A percentile compares a stretch with the other conserved stretches of the same genome.
Evolutionary conservation across 768 basidiomycete genomes (phyloP).

Genomic region (Podaxis rugospora): DNA sequence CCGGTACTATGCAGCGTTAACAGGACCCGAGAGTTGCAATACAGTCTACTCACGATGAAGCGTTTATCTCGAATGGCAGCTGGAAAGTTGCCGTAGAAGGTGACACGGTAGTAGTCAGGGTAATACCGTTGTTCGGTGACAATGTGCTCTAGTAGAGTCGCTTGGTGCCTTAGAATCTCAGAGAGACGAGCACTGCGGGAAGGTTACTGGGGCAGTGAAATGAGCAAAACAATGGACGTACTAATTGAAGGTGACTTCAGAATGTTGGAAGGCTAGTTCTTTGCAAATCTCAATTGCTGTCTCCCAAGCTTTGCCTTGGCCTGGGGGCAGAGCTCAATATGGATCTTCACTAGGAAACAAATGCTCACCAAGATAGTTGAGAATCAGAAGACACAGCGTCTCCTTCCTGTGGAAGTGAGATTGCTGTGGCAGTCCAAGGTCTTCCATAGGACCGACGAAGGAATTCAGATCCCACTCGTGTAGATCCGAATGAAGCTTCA

Average conservation of each 20-base stretch:
- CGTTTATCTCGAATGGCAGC: slow-evolving; percentile 82
- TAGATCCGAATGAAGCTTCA: slow-evolving; percentile 91
- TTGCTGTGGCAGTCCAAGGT: slow-evolving; percentile 85
- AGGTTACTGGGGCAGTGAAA: slow-evolving; percentile 5
- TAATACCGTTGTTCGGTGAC: slow-evolving; percentile 80
- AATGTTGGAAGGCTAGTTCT: slow-evolving; percentile 85
- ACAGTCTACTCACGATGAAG: slow-evolving; percentile 63
- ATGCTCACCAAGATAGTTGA: slow-evolving; percentile 83
- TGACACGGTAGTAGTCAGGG: slow-evolving; percentile 90
- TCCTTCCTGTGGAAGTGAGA: slow-evolving; percentile 94
- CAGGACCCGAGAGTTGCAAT: neutral
- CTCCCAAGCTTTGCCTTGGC: slow-evolving; percentile 98
- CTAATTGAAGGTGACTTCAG: slow-evolving; percentile 89
- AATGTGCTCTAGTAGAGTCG: slow-evolving; percentile 83
- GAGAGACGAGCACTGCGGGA: slow-evolving; percentile 67
- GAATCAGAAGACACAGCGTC: slow-evolving; percentile 82
- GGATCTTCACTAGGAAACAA: neutral
- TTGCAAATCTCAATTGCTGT: slow-evolving; percentile 90
- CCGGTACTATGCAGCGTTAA: slow-evolving; percentile 58
- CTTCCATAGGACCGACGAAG: slow-evolving; percentile 85
- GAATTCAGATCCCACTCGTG: slow-evolving; percentile 85
- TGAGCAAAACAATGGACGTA: slow-evolving; percentile 31
- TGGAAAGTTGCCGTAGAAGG: slow-evolving; percentile 91
- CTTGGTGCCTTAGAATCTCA: slow-evolving; percentile 83
- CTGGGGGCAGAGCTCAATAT: slow-evolving; percentile 21